Percentiles rank a stretch among this genome's conserved stretches.
Evolutionary conservation across 371 early-diverging fungal genomes (phyloP).

Genomic region (Zychaea mexicana): DNA sequence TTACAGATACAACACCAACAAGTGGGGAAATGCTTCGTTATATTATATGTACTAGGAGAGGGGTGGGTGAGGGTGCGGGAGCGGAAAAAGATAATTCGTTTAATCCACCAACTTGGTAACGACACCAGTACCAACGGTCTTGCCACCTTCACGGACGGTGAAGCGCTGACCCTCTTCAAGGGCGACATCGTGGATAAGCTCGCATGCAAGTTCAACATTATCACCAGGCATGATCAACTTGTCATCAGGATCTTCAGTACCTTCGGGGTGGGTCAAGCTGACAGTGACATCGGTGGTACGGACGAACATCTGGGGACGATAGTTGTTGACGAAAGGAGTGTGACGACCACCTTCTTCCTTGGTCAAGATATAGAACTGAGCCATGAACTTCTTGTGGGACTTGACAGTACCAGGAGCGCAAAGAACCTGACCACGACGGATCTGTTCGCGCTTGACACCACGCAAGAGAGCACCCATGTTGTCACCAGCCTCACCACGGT

Average conservation of each 20-base stretch:
- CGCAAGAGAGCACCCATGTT: slow-evolving; percentile 97
- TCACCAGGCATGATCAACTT: slow-evolving; percentile 99
- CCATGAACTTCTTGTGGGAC: slow-evolving; percentile 91
- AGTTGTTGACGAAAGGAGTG: slow-evolving; percentile 96
- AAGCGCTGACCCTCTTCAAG: slow-evolving; percentile 94
- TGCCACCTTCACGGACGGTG: slow-evolving; percentile 98
- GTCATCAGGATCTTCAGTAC: slow-evolving; percentile 82
- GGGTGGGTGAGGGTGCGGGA: neutral
- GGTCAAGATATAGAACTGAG: slow-evolving; percentile 92
- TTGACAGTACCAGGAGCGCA: slow-evolving; percentile 91
- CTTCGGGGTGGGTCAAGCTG: slow-evolving; percentile 81
- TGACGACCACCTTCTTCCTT: slow-evolving; percentile 99
- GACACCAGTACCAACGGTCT: slow-evolving; percentile 95
- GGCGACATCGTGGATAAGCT: slow-evolving; percentile 81
- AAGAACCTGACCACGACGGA: slow-evolving; percentile 94
- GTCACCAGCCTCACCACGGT: slow-evolving; percentile 97
- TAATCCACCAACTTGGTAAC: slow-evolving; percentile 47
- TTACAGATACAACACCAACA: no score
- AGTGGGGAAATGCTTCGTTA: no score
- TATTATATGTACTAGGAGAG: neutral
- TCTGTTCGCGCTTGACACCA: slow-evolving; percentile 96
- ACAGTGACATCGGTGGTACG: slow-evolving; percentile 95
- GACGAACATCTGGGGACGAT: slow-evolving; percentile 95
- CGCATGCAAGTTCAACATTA: slow-evolving; percentile 85
- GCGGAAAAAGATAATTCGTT: neutral